Conservation (phyloP, 2,329 filamentous ascomycete species). For the Clarireedia paspali region DNA sequence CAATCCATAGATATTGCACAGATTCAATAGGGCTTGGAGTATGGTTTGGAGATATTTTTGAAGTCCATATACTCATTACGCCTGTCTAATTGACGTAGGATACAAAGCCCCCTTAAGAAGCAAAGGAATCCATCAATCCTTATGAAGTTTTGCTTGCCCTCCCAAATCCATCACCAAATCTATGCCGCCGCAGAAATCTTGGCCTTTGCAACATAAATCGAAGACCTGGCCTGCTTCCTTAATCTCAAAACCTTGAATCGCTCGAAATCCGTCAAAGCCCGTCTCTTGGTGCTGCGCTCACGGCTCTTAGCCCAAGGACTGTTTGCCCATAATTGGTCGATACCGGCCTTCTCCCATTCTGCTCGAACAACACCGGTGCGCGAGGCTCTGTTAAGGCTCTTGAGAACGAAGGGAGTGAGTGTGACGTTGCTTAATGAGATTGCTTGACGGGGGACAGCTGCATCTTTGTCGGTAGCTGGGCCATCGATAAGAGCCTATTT, state of each 20-base stretch:
- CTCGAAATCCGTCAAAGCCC: slow-evolving; percentile 94
- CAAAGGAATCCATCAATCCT: slow-evolving; percentile 52
- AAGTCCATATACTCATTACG: slow-evolving; percentile 57
- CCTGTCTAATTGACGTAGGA: slow-evolving; percentile 57
- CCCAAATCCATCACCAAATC: slow-evolving; percentile 24
- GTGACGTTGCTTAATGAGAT: slow-evolving; percentile 75
- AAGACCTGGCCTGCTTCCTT: slow-evolving; percentile 99
- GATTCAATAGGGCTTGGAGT: slow-evolving; percentile 1
- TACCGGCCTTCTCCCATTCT: slow-evolving; percentile 83
- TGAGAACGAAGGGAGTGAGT: slow-evolving; percentile 82
- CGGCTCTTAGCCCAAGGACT: slow-evolving; percentile 93
- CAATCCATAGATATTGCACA: slow-evolving; percentile 4
- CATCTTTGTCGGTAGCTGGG: slow-evolving; percentile 72
- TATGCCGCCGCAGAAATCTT: slow-evolving; percentile 77
- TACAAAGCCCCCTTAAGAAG: slow-evolving; percentile 53
- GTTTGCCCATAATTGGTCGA: slow-evolving; percentile 89
- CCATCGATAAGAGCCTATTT: slow-evolving; percentile 90
- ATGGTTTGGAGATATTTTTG: slow-evolving; percentile 32
- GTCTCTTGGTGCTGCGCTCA: slow-evolving; percentile 76
- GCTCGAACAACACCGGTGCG: slow-evolving; percentile 78
- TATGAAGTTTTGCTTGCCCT: slow-evolving; percentile 42
- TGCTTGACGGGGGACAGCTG: slow-evolving; percentile 80
- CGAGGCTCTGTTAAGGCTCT: slow-evolving; percentile 76
- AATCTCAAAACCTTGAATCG: slow-evolving; percentile 99
- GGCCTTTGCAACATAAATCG: slow-evolving; percentile 92